Conservation (phyloP, 2,329 filamentous ascomycete species). For the Talaromyces sp. region DNA sequence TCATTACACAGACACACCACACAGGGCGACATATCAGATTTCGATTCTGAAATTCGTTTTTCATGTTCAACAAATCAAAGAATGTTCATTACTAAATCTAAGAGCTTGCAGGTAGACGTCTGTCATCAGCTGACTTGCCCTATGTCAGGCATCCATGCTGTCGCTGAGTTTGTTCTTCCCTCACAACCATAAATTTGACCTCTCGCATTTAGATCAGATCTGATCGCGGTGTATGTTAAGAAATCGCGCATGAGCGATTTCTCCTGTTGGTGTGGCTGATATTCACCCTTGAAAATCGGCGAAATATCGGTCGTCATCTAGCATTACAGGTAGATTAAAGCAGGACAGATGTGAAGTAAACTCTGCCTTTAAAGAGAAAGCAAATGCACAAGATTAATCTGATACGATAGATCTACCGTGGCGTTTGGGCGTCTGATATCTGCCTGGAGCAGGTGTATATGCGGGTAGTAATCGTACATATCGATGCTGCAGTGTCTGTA, state of each 20-base stretch:
- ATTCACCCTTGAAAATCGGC: background rate
- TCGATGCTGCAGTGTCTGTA: background rate
- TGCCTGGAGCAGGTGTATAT: background rate
- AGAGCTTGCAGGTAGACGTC: background rate
- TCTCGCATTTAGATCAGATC: constrained; percentile 6
- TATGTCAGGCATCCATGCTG: constrained; percentile 9
- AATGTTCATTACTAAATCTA: background rate
- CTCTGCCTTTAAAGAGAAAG: background rate
- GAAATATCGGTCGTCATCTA: background rate
- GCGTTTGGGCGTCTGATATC: background rate
- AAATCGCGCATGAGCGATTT: background rate
- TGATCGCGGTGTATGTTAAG: background rate
- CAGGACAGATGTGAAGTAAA: background rate
- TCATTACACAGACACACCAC: constrained; percentile 1
- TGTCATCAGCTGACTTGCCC: background rate
- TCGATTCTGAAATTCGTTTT: background rate
- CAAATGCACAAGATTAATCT: background rate
- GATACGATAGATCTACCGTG: background rate
- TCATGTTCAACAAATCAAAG: background rate
- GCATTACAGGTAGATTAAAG: background rate
- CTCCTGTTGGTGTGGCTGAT: background rate
- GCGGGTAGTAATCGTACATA: background rate
- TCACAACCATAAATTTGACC: background rate
- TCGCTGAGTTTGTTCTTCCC: background rate
- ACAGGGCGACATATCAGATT: background rate